Evolutionary conservation across 371 early-diverging fungal genomes (phyloP).

Genomic region (Polyrhizophydium stewartii): DNA sequence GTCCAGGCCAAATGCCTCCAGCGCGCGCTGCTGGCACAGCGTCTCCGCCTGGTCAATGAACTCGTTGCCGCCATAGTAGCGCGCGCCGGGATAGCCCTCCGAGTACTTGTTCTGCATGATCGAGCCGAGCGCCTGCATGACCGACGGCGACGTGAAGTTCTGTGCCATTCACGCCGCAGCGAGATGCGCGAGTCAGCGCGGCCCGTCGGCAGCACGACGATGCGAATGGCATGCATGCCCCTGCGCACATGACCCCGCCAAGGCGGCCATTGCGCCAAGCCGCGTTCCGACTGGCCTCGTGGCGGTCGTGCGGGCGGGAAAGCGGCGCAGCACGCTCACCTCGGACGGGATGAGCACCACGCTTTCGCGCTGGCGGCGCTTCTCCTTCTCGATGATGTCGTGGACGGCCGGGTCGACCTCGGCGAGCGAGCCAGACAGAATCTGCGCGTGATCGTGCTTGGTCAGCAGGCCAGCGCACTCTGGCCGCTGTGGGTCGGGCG

Average conservation of each 20-base stretch:
- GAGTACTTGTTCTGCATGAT: constrained; percentile 99
- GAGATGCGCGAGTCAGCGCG: too few relatives aligned
- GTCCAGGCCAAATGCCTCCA: constrained; percentile 88
- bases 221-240: too few relatives aligned
- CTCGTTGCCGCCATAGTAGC: constrained; percentile 99
- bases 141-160: constrained; percentile 97
- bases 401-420: constrained; percentile 86
- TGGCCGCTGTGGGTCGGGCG: too few relatives aligned
- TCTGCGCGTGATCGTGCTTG: constrained; percentile 1
- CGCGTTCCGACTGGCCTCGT: too few relatives aligned
- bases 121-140: constrained; percentile 96
- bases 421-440: constrained; percentile 26
- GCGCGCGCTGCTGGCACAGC: constrained; percentile 94
- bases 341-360: constrained; percentile 97
- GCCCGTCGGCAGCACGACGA: too few relatives aligned
- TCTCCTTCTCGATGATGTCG: constrained; percentile 93
- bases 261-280: too few relatives aligned
- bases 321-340: constrained; percentile 50
- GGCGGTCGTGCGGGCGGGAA: too few relatives aligned
- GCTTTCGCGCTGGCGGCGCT: constrained; percentile 91
- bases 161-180: constrained; percentile 36
- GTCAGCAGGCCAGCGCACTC: too few relatives aligned
- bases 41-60: constrained; percentile 95
- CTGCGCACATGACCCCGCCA: too few relatives aligned
- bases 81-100: constrained; percentile 97